phyloP scores from a whole-genome alignment of 2,329 filamentous ascomycete species.

The Beauveria scarabaeidicola region DNA sequence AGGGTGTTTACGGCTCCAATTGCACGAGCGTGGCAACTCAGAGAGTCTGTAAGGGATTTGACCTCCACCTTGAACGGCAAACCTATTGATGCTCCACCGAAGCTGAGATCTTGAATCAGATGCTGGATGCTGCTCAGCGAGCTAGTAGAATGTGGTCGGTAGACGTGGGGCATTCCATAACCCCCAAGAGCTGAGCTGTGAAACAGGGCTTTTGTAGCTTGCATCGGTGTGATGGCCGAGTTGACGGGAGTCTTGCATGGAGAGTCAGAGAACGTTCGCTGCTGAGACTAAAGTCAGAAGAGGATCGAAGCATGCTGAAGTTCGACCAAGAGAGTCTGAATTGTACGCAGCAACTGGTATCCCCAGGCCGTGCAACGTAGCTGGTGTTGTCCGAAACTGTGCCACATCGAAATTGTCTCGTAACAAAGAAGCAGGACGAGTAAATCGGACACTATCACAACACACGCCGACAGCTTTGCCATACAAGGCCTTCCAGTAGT shows the following conservation, averaged over 20 bases:
- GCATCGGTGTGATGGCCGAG: constrained; percentile 45
- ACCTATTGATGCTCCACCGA: constrained; percentile 64
- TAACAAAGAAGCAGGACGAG: constrained; percentile 45
- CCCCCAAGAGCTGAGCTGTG: constrained; percentile 61
- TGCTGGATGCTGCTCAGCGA: constrained; percentile 55
- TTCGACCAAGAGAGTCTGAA: constrained; percentile 51
- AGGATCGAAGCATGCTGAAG: constrained; percentile 58
- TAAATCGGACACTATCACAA: constrained; percentile 55
- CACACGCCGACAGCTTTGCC: constrained; percentile 47
- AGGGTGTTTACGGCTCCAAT: constrained; percentile 73
- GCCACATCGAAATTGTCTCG: constrained; percentile 56
- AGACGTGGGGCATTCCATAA: constrained; percentile 61
- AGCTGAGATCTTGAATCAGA: constrained; percentile 55
- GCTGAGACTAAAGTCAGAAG: constrained; percentile 37
- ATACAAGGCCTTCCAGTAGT: constrained; percentile 48
- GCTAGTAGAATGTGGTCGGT: constrained; percentile 54
- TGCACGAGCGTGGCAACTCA: constrained; percentile 63
- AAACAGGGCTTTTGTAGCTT: constrained; percentile 58
- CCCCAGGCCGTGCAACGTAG: constrained; percentile 29
- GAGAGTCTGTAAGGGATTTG: constrained; percentile 57
- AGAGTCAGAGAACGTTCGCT: constrained; percentile 23
- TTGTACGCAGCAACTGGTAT: constrained; percentile 57
- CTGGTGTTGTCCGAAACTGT: constrained; percentile 42
- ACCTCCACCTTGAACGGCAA: constrained; percentile 70
- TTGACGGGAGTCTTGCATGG: constrained; percentile 15